Evolutionary conservation across 352 stramenopile genomes (phyloP).

Genomic region (Pythium rhizo-oryzae): DNA sequence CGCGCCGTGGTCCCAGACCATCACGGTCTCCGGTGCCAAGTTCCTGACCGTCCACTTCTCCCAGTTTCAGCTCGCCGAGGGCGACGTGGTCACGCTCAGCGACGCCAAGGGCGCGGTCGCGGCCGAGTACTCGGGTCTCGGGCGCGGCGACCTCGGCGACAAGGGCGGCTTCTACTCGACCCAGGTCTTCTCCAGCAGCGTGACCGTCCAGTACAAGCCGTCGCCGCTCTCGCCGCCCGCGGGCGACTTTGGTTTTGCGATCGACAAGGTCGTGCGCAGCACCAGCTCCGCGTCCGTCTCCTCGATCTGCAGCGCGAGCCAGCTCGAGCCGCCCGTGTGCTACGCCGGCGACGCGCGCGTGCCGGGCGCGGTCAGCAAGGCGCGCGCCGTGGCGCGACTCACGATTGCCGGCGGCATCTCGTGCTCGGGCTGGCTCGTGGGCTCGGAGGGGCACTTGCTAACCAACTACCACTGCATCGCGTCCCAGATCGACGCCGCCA

Average conservation of each 20-base stretch:
- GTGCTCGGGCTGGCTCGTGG: constrained; percentile 52
- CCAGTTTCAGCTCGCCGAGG: constrained; percentile 35
- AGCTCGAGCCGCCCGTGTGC: constrained; percentile 42
- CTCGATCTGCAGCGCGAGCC: constrained; percentile 31
- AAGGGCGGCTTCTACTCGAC: constrained; percentile 42
- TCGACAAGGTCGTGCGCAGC: constrained; percentile 42
- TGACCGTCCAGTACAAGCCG: constrained; percentile 36
- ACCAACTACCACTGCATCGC: constrained; percentile 62
- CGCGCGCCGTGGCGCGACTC: constrained; percentile 40
- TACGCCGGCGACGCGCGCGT: constrained; percentile 33
- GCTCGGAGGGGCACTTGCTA: constrained; percentile 45
- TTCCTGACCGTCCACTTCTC: constrained; percentile 53
- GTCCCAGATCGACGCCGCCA: constrained; percentile 19
- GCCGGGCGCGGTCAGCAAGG: constrained; percentile 28
- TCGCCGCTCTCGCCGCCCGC: constrained; percentile 5
- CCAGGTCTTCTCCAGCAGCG: constrained; percentile 27
- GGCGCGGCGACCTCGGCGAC: constrained; percentile 31
- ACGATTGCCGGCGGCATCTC: constrained; percentile 29
- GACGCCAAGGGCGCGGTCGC: constrained; percentile 23
- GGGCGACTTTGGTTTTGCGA: constrained; percentile 30
- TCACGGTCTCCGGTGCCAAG: constrained; percentile 27
- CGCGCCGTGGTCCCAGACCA: constrained; percentile 22
- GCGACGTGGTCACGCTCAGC: constrained; percentile 36
- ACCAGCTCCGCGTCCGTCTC: constrained; percentile 22
- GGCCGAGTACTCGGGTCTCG: constrained; percentile 38